Conservation (phyloP, 2,329 filamentous ascomycete genomes). For the Paraconiothyrium sp. region DNA sequence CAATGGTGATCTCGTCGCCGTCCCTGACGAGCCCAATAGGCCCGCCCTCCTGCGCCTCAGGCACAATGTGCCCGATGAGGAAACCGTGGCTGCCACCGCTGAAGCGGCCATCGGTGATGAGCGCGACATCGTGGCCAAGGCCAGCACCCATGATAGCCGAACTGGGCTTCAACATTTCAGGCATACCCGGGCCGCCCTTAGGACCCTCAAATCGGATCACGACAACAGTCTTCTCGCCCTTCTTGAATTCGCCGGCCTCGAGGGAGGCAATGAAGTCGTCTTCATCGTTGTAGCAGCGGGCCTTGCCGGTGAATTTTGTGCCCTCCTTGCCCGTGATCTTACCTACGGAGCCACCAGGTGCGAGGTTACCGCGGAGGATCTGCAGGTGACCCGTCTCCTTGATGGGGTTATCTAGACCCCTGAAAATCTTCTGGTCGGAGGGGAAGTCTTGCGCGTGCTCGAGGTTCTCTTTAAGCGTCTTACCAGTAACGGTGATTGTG, state of each 20-base stretch:
- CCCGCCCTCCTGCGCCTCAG: conserved; percentile 85
- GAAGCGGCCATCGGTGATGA: conserved; percentile 80
- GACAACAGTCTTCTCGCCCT: conserved; percentile 79
- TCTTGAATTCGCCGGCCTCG: conserved; percentile 74
- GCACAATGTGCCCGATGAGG: conserved; percentile 87
- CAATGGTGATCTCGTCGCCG: conserved; percentile 82
- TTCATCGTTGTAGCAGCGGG: conserved; percentile 75
- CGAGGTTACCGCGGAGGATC: conserved; percentile 74
- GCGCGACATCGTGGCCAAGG: conserved; percentile 75
- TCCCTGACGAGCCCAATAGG: conserved; percentile 85
- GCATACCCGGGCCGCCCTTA: conserved; percentile 79
- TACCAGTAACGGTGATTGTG: conserved; percentile 61
- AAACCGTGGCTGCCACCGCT: conserved; percentile 86
- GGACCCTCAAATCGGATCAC: conserved; percentile 79
- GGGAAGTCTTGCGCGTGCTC: conserved; percentile 71
- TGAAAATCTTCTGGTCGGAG: conserved; percentile 74
- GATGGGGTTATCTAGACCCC: conserved; percentile 73
- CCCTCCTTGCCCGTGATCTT: conserved; percentile 84
- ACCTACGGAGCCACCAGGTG: conserved; percentile 74
- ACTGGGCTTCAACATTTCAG: conserved; percentile 77
- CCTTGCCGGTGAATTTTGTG: conserved; percentile 72
- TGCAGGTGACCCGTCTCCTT: conserved; percentile 77
- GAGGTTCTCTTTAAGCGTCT: conserved; percentile 60
- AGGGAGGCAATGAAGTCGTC: conserved; percentile 74
- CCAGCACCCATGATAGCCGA: conserved; percentile 79